A percentile compares a stretch with the other conserved stretches of the same genome.
Evolutionary conservation across 192 early-diverging fungal species (phyloP).

Genomic region (Backusella westeae): DNA sequence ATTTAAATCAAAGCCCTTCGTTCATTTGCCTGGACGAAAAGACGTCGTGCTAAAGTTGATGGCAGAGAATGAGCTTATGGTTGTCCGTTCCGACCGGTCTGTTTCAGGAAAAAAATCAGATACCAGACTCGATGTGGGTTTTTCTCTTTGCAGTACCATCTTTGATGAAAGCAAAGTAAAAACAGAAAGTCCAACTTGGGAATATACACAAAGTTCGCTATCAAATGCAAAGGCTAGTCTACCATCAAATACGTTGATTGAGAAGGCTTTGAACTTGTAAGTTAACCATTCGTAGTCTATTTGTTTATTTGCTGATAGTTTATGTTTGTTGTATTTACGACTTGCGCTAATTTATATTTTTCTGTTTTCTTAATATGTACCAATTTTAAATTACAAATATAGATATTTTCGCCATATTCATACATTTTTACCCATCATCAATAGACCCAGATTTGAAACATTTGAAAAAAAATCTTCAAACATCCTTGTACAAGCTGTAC

Average conservation of each 20-base stretch:
- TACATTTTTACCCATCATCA: conserved; percentile 27
- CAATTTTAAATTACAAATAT: conserved; percentile 4
- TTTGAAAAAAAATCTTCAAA: conserved; percentile 9
- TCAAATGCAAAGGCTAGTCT: neutral
- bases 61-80: conserved; percentile 27
- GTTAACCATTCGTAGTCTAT: neutral
- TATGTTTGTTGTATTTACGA: neutral
- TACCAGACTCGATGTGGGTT: conserved; percentile 21
- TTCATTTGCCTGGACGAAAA: conserved; percentile 30
- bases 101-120: conserved; percentile 17
- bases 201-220: neutral
- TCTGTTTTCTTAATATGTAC: conserved; percentile 12
- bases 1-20: conserved; percentile 20
- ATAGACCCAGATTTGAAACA: conserved; percentile 28
- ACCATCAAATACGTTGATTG: conserved; percentile 8
- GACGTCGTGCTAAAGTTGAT: conserved; percentile 28
- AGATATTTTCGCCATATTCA: conserved; percentile 36
- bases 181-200: neutral
- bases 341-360: conserved; percentile 5
- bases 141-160: conserved; percentile 23
- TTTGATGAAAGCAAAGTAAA: conserved; percentile 14
- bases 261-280: conserved; percentile 20
- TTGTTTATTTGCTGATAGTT: neutral
- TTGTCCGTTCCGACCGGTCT: conserved; percentile 26
- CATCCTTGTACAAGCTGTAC: conserved; percentile 16